These are phyloP conservation scores for Raffaelea albimanens DNA, from an alignment of 2,329 filamentous ascomycete species.

Conservation along the genomic window DNA sequence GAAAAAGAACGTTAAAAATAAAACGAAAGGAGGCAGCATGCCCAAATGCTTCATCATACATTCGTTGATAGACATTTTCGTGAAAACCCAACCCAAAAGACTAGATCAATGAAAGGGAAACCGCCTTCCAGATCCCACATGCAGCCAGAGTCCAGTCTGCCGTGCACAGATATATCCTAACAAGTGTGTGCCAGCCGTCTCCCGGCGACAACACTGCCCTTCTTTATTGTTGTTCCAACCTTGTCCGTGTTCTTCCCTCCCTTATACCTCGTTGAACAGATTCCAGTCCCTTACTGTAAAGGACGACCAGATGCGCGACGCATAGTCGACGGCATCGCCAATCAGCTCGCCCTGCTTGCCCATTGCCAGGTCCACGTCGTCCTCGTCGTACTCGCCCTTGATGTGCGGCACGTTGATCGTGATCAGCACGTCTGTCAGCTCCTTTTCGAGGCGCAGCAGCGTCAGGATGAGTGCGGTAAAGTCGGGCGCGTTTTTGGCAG, in stretches of 20 bases:
- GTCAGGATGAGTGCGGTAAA: constrained; percentile 71
- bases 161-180: too few relatives aligned
- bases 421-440: constrained; percentile 73
- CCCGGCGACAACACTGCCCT: too few relatives aligned
- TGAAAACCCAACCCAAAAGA: too few relatives aligned
- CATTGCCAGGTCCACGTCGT: constrained; percentile 58
- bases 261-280: constrained; percentile 48
- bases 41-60: background rate
- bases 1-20: background rate
- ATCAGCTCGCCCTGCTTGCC: constrained; percentile 59
- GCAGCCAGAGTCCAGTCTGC: too few relatives aligned
- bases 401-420: constrained; percentile 85
- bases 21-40: too few relatives aligned
- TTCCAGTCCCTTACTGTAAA: constrained; percentile 76
- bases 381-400: constrained; percentile 61
- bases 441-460: constrained; percentile 63
- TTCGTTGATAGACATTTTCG: background rate
- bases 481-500: constrained; percentile 35
- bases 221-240: too few relatives aligned
- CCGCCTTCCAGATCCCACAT: too few relatives aligned
- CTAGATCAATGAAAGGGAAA: too few relatives aligned
- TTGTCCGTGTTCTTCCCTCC: too few relatives aligned
- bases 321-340: constrained; percentile 59
- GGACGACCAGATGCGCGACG: constrained; percentile 56
- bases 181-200: too few relatives aligned